Percentiles rank a stretch among this genome's conserved stretches.
Conservation (phyloP, 2,329 filamentous ascomycete species). For the Ceratocystis harringtonii region DNA sequence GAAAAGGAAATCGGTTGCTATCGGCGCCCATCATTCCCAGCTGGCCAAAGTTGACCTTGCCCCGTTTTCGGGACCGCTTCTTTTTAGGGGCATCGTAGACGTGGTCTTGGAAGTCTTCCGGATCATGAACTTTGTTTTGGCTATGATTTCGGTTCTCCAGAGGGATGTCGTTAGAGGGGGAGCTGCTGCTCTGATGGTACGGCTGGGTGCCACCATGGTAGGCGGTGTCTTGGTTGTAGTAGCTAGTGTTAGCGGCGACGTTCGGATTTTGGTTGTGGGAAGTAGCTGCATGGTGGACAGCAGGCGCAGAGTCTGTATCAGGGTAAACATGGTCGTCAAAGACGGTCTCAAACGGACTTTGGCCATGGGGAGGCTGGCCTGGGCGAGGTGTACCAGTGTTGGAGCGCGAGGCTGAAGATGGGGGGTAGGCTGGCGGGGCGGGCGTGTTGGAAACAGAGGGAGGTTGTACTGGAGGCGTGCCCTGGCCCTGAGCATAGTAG, state of each 20-base stretch:
- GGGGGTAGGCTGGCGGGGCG: constrained; percentile 12
- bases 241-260: constrained; percentile 24
- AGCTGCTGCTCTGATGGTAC: constrained; percentile 21
- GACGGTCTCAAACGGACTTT: constrained; percentile 47
- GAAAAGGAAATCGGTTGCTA: constrained; percentile 52
- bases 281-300: neutral
- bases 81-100: constrained; percentile 41
- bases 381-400: constrained; percentile 11
- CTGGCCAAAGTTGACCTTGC: constrained; percentile 40
- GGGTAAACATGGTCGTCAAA: constrained; percentile 56
- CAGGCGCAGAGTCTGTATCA: constrained; percentile 24
- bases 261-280: neutral
- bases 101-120: constrained; percentile 37
- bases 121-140: constrained; percentile 21
- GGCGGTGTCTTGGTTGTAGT: constrained; percentile 33
- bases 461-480: constrained; percentile 7
- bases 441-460: constrained; percentile 7
- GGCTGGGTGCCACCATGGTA: constrained; percentile 37
- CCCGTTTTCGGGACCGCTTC: constrained; percentile 25
- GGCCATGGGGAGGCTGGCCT: constrained; percentile 20
- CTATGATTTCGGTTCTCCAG: constrained; percentile 33
- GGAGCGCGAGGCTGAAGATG: constrained; percentile 22
- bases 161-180: constrained; percentile 40
- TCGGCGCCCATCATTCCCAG: constrained; percentile 43
- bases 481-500: constrained; percentile 16